Evolutionary conservation across 1,284 basidiomycete species (phyloP).

Genomic region (Ustilago nuda): DNA sequence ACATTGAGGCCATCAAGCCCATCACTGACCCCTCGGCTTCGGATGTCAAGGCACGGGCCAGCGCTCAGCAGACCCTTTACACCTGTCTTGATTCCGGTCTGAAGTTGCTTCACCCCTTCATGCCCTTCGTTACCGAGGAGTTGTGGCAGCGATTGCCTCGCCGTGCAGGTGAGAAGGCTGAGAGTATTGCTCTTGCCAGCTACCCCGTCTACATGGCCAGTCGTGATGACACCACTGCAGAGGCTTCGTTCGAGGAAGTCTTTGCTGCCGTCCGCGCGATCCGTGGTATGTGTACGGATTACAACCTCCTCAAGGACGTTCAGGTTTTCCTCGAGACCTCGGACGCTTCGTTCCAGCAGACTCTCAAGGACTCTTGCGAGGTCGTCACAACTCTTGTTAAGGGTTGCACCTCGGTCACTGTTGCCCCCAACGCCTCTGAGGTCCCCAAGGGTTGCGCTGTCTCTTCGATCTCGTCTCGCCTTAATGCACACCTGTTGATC

Average conservation of each 20-base stretch:
- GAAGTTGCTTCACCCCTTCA: constrained; percentile 93
- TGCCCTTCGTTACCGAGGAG: constrained; percentile 99
- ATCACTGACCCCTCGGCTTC: constrained; percentile 74
- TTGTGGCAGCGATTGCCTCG: constrained; percentile 95
- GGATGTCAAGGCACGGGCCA: constrained; percentile 80
- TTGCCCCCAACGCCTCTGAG: constrained; percentile 74
- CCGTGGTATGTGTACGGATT: constrained; percentile 88
- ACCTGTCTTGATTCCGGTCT: constrained; percentile 92
- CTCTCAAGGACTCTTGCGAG: constrained; percentile 77
- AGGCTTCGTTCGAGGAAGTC: constrained; percentile 79
- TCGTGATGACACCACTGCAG: constrained; percentile 37
- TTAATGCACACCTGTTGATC: constrained; percentile 62
- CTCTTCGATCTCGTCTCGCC: constrained; percentile 70
- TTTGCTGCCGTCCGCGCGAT: constrained; percentile 83
- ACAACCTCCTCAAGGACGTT: constrained; percentile 88
- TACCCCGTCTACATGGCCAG: constrained; percentile 77
- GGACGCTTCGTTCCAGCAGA: constrained; percentile 70
- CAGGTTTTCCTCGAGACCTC: constrained; percentile 86
- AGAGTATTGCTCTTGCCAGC: constrained; percentile 87
- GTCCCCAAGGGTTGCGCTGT: constrained; percentile 92
- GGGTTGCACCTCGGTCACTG: constrained; percentile 80
- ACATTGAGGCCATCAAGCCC: constrained; percentile 94
- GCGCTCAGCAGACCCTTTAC: constrained; percentile 95
- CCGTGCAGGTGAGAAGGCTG: constrained; percentile 79
- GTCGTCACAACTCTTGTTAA: constrained; percentile 89